Evolutionary conservation across 2,329 filamentous ascomycete species (phyloP).

Genomic region (Trichophyton equinum): DNA sequence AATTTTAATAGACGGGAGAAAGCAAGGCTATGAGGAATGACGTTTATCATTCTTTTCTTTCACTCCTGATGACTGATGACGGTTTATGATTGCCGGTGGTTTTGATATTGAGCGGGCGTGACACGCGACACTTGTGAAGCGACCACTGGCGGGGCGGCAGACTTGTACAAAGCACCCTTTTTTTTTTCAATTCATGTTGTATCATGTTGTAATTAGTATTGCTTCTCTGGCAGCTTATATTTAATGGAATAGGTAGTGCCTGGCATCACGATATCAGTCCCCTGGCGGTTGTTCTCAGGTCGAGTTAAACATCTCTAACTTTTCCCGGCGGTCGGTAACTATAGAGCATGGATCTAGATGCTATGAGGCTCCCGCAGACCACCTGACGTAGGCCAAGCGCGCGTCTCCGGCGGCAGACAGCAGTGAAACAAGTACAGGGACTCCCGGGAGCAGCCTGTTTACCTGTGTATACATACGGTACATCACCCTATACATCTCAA

Average conservation of each 20-base stretch:
- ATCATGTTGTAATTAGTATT: background rate
- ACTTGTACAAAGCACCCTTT: background rate
- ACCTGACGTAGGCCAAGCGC: background rate
- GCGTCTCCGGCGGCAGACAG: too few relatives aligned
- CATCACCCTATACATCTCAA: too few relatives aligned
- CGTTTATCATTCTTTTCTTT: too few relatives aligned
- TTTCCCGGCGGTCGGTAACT: background rate
- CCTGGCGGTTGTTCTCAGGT: background rate
- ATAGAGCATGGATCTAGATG: background rate
- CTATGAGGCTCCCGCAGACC: background rate
- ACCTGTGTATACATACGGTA: too few relatives aligned
- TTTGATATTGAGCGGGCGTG: too few relatives aligned
- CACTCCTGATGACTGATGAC: background rate
- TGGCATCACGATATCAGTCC: background rate
- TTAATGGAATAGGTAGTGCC: background rate
- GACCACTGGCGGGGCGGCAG: background rate
- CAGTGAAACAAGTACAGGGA: too few relatives aligned
- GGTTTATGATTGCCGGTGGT: too few relatives aligned
- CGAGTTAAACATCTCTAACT: background rate
- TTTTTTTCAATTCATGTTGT: background rate
- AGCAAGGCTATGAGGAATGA: background rate
- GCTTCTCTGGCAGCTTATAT: background rate
- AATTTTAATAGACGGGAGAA: slow-evolving; percentile 7
- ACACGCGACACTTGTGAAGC: background rate
- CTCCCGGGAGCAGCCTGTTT: too few relatives aligned